Evolutionary conservation across 352 stramenopile species (phyloP), one percentile per base, ranked within the genome.

Genomic region (Globisporangium emineosum): DNA sequence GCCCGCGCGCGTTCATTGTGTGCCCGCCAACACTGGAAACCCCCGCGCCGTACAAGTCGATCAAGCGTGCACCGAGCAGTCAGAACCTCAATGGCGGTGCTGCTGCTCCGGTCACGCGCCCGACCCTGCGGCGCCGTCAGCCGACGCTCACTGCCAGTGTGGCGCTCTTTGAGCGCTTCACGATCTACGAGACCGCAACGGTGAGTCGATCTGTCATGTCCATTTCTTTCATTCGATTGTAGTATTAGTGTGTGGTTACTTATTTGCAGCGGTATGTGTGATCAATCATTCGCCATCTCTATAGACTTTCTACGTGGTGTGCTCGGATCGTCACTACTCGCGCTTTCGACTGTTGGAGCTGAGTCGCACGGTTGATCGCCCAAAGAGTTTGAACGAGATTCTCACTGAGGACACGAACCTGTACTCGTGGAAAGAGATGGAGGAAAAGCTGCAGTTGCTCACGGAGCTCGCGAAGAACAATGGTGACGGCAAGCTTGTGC

Each of bases 251-350:
- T 32, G 19, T n/a, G 3, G 21, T 2, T 19, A 6, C 45, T 52
- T 13, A 52, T 9, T 5, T 32, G 3, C 30, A 35, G 6, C 13
- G 45, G 7, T 5, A 15, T 51, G 6, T 51, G n/a, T 51, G 19
- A n/a, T n/a, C n/a, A n/a, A n/a, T n/a, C n/a, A n/a, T n/a, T 51
- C 10, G 13, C 2, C 21, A 23, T 53, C 3, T 53, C 10, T n/a
- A 32, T 45, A 72, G 61, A 64, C 72, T 57, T 94, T 77, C 72
- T 94, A 86, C 52, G 68, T 96, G 8, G 88, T 96, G 51, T 92
- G 84, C 64, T 96, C 86, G 30, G 88, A 96, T 47, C 86, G 88
- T 25, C 81, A 91, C 57, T 94, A 96, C 70, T 82, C 84, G 21
- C 76, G 73, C 19, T 96, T 96, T 47, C 69, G 88, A 13, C 78